Evolutionary conservation across 768 basidiomycete species (phyloP).

Genomic region (Sporobolomyces roseus): DNA sequence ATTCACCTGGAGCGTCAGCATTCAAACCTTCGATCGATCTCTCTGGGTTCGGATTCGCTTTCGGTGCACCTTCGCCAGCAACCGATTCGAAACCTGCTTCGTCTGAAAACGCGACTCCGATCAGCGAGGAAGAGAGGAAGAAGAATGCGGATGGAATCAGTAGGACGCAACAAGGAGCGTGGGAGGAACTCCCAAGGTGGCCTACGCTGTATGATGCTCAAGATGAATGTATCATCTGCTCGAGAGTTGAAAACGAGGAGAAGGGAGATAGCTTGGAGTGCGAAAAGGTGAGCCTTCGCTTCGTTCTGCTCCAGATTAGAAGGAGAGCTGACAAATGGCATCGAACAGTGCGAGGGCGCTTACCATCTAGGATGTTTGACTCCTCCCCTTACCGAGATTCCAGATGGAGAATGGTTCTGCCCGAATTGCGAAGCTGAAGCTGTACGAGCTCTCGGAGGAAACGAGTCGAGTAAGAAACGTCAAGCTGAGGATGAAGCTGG

Average conservation of each 20-base stretch:
- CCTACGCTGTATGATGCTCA: slow-evolving; percentile 69
- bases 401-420: slow-evolving; percentile 58
- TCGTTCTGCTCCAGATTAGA: too few species aligned
- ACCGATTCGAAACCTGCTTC: background rate
- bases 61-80: slow-evolving; percentile 1
- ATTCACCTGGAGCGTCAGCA: background rate
- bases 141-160: slow-evolving; percentile 7
- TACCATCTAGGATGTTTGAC: slow-evolving; percentile 77
- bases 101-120: background rate
- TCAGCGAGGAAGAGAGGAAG: background rate
- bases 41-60: slow-evolving; percentile 35
- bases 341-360: slow-evolving; percentile 72
- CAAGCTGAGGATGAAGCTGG: slow-evolving; percentile 10
- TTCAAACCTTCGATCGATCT: slow-evolving; percentile 32
- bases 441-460: too few species aligned
- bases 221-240: slow-evolving; percentile 69
- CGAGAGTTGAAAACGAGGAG: slow-evolving; percentile 50
- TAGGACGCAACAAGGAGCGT: slow-evolving; percentile 55
- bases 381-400: slow-evolving; percentile 68
- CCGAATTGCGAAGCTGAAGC: slow-evolving; percentile 7
- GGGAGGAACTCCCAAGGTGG: slow-evolving; percentile 73
- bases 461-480: background rate
- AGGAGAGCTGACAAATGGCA: too few species aligned
- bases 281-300: slow-evolving; percentile 65
- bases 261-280: slow-evolving; percentile 76